Conservation (phyloP, 2,329 filamentous ascomycete species). For the Pezicula carpinea region DNA sequence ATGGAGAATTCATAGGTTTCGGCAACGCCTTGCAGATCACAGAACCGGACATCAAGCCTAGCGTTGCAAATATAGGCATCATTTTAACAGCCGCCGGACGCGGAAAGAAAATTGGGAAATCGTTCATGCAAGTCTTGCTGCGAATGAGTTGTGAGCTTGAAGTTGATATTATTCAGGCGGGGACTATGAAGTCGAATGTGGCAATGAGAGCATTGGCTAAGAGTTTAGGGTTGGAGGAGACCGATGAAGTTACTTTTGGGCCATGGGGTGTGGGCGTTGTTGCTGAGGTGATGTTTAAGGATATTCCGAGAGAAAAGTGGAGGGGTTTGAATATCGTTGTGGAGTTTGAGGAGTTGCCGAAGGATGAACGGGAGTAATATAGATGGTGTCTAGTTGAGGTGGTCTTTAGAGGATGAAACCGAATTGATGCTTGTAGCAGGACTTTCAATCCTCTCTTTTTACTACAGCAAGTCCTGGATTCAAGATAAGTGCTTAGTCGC, state of each 20-base stretch:
- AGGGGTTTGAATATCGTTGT: not conserved
- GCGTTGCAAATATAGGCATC: conserved; percentile 7
- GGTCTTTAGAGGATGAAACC: too few relatives aligned
- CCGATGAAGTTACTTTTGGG: conserved; percentile 23
- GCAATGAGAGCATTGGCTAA: conserved; percentile 12
- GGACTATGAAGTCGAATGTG: conserved; percentile 12
- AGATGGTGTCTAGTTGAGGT: too few relatives aligned
- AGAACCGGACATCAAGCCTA: not conserved
- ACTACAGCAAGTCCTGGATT: too few relatives aligned
- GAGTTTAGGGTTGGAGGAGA: conserved; percentile 10
- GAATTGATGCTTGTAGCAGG: too few relatives aligned
- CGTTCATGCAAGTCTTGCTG: conserved; percentile 6
- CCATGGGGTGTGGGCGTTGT: conserved; percentile 22
- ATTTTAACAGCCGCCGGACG: not conserved
- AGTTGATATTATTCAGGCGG: conserved; percentile 6
- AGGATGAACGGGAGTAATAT: too few relatives aligned
- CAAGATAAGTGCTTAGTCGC: too few relatives aligned
- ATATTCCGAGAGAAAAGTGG: not conserved
- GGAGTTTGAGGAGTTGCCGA: not conserved
- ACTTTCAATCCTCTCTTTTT: too few relatives aligned
- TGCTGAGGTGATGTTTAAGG: conserved; percentile 19
- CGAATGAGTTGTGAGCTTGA: conserved; percentile 13
- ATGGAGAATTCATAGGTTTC: not conserved
- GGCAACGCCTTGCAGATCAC: not conserved
- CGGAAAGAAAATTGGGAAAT: conserved; percentile 8